Percentiles rank a stretch among this genome's conserved stretches.
Evolutionary conservation across 345 rosid species (phyloP).

Genomic region (Populus deltoides): DNA sequence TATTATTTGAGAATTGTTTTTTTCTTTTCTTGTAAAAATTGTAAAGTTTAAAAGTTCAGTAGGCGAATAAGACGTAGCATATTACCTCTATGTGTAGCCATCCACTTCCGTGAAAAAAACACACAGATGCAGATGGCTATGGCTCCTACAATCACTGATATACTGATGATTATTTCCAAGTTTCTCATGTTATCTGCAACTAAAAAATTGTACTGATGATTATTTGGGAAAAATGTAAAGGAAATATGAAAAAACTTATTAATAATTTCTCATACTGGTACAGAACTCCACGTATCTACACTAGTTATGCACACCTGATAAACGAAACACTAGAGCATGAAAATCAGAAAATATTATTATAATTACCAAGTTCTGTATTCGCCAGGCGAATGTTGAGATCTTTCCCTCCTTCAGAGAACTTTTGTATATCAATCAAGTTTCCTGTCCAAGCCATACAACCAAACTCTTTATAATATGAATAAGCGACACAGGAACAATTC

Average conservation of each 20-base stretch:
- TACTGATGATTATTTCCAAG: neutral
- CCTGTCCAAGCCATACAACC: constrained; percentile 19
- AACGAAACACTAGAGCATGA: too few species aligned
- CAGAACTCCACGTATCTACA: too few species aligned
- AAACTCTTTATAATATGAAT: constrained; percentile 7
- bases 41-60: neutral
- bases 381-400: constrained; percentile 16
- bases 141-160: neutral
- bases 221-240: too few species aligned
- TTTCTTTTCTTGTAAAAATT: neutral
- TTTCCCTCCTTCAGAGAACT: constrained; percentile 7
- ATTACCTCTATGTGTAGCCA: neutral
- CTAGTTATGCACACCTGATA: too few species aligned
- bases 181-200: neutral
- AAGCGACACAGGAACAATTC: constrained; percentile 16
- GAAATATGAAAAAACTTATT: neutral
- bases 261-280: too few species aligned
- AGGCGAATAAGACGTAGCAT: neutral
- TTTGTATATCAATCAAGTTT: constrained; percentile 14
- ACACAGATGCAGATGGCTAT: neutral
- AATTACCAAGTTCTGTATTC: constrained; percentile 6
- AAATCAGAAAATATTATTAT: neutral
- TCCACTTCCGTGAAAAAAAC: neutral
- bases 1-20: neutral
- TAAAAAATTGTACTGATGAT: neutral